These are phyloP conservation scores for Blastomyces silverae DNA, from an alignment of 2,329 filamentous ascomycete species.

Conservation along the genomic window DNA sequence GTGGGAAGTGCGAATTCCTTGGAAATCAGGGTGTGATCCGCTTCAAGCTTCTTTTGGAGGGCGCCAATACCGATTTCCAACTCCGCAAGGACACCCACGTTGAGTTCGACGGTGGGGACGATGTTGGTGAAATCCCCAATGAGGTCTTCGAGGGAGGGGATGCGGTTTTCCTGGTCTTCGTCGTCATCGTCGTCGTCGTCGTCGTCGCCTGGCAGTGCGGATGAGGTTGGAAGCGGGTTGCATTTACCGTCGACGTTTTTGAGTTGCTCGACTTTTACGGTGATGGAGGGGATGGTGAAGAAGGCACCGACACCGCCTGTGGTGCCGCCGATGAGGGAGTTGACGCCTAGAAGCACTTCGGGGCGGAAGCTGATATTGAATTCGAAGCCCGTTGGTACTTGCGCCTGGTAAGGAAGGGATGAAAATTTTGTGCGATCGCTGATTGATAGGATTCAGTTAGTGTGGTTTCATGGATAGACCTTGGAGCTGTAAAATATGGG, in stretches of 20 bases:
- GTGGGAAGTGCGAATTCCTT: constrained; percentile 21
- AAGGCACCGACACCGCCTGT: constrained; percentile 24
- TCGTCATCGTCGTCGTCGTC: not conserved
- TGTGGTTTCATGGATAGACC: not conserved
- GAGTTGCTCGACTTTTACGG: constrained; percentile 22
- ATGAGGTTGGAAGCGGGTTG: constrained; percentile 14
- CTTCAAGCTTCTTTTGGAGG: not conserved
- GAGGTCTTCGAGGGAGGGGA: constrained; percentile 13
- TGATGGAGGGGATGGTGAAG: constrained; percentile 24
- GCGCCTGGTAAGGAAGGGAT: constrained; percentile 21
- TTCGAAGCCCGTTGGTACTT: constrained; percentile 14
- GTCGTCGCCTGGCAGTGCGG: not conserved
- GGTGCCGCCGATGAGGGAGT: constrained; percentile 15
- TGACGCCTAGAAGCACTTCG: constrained; percentile 23
- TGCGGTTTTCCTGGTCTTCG: not conserved
- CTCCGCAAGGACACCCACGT: constrained; percentile 21
- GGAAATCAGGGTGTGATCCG: constrained; percentile 16
- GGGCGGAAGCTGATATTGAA: constrained; percentile 21
- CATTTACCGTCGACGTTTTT: constrained; percentile 23
- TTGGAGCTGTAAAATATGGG: not conserved
- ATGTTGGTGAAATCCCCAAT: constrained; percentile 22
- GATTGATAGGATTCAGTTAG: constrained; percentile 3
- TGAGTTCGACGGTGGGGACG: constrained; percentile 22
- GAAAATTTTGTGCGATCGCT: constrained; percentile 22
- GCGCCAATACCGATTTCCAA: constrained; percentile 19